A percentile compares a stretch with the other conserved stretches of the same genome.
Conservation (phyloP, 2,329 filamentous ascomycete genomes). For the Colletotrichum shisoi region DNA sequence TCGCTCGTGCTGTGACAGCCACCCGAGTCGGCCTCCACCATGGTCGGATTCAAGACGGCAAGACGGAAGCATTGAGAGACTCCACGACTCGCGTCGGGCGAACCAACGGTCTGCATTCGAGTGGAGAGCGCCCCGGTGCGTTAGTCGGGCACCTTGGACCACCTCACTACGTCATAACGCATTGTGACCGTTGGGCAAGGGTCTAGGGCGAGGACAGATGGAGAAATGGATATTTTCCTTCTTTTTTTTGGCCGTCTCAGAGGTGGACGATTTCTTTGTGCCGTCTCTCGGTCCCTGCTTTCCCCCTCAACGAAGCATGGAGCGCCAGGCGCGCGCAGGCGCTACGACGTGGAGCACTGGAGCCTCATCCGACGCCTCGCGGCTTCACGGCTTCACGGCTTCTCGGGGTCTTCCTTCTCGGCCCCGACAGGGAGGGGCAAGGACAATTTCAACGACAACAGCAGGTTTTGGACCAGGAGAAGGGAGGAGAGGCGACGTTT, state of each 20-base stretch:
- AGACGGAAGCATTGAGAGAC: constrained; percentile 32
- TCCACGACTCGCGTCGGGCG: constrained; percentile 28
- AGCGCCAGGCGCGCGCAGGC: constrained; percentile 12
- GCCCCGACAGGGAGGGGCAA: constrained; percentile 15
- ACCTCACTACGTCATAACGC: constrained; percentile 36
- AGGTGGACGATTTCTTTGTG: constrained; percentile 19
- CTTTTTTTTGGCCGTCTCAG: constrained; percentile 19
- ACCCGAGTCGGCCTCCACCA: constrained; percentile 27
- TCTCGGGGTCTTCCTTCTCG: constrained; percentile 13
- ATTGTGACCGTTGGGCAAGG: constrained; percentile 29
- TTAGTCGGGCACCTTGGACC: constrained; percentile 33
- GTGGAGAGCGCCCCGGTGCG: constrained; percentile 24
- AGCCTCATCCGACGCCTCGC: constrained; percentile 28
- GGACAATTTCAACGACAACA: not conserved
- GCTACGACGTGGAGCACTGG: constrained; percentile 22
- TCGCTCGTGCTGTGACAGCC: constrained; percentile 28
- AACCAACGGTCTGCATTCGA: constrained; percentile 27
- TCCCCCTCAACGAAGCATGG: constrained; percentile 5
- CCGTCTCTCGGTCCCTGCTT: constrained; percentile 20
- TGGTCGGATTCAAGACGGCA: constrained; percentile 37
- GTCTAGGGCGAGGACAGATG: constrained; percentile 35
- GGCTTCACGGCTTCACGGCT: constrained; percentile 12
- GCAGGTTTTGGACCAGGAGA: not conserved
- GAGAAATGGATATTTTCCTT: constrained; percentile 18
- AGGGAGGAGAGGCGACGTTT: not conserved